Percentiles rank a stretch among this genome's conserved stretches.
Evolutionary conservation across 2,329 filamentous ascomycete genomes (phyloP).

Genomic region (Sclerotinia subarctica): DNA sequence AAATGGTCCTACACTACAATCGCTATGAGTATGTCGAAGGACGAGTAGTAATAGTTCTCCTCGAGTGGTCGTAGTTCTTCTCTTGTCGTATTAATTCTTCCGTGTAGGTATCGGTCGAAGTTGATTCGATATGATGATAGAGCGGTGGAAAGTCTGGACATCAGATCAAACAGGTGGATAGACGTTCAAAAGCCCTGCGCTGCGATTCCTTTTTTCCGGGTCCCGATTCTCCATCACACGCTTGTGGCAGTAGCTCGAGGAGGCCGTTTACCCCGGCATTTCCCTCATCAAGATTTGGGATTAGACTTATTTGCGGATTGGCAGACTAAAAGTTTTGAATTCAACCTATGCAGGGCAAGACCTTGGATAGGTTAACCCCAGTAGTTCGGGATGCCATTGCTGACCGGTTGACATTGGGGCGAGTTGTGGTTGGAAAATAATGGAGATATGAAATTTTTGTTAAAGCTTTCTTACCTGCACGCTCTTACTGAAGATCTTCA

Average conservation of each 20-base stretch:
- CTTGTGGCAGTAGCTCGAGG: not conserved
- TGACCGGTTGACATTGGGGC: not conserved
- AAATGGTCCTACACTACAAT: constrained; percentile 1
- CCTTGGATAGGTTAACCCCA: not conserved
- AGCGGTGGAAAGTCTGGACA: not conserved
- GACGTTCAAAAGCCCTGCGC: constrained; percentile 1
- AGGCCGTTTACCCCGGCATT: constrained; percentile 4
- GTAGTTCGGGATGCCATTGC: constrained; percentile 7
- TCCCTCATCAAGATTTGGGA: constrained; percentile 1
- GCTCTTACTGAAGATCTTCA: not conserved
- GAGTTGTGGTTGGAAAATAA: not conserved
- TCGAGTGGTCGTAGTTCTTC: not conserved
- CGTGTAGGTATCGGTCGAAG: not conserved
- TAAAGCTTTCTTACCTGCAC: not conserved
- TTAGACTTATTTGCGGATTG: not conserved
- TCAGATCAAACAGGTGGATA: not conserved
- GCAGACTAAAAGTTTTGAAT: not conserved
- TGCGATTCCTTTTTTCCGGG: not conserved
- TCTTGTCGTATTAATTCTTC: not conserved
- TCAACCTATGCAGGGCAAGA: not conserved
- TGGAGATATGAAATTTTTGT: constrained; percentile 11
- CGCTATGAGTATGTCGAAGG: not conserved
- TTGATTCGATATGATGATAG: not conserved
- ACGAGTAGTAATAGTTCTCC: not conserved
- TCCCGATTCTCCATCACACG: not conserved